phyloP scores from a whole-genome alignment of 257 asterid species.

The Eucommia ulmoides region DNA sequence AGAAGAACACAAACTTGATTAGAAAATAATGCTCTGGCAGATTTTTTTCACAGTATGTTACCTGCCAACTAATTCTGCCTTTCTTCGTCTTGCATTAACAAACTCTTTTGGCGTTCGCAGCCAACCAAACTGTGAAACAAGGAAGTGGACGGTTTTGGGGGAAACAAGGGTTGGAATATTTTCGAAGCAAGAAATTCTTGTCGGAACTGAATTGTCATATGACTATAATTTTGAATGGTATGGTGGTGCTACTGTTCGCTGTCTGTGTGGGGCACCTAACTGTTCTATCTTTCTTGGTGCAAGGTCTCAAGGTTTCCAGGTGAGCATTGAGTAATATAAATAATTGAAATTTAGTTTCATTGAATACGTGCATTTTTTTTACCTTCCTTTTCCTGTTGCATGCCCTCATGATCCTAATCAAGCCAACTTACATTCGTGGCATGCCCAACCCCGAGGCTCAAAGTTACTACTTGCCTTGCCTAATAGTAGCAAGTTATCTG shows the following conservation, averaged over 20 bases:
- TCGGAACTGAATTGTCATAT: constrained; percentile 68
- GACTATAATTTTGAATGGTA: constrained; percentile 93
- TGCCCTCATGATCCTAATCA: too few relatives aligned
- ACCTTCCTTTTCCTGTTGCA: not conserved
- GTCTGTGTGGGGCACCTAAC: constrained; percentile 83
- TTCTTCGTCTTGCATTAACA: not conserved
- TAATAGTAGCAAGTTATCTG: too few relatives aligned
- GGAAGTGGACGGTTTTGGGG: constrained; percentile 94
- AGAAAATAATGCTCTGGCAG: not conserved
- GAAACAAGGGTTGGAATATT: constrained; percentile 87
- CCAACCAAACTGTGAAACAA: constrained; percentile 88
- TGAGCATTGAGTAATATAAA: constrained; percentile 15
- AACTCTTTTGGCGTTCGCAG: constrained; percentile 31
- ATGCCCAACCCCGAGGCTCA: too few relatives aligned
- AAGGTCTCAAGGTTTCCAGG: constrained; percentile 96
- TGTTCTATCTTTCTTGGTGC: constrained; percentile 93
- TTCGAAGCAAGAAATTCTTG: constrained; percentile 52
- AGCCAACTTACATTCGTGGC: too few relatives aligned
- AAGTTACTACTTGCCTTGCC: too few relatives aligned
- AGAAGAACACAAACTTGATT: not conserved
- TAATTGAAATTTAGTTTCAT: not conserved
- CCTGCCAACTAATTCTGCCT: not conserved
- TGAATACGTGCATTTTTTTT: not conserved
- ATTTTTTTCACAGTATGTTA: not conserved
- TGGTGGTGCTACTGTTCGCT: constrained; percentile 86